Percentiles rank a stretch among this genome's conserved stretches.
Conservation (phyloP, 1,284 basidiomycete species). For the Ganoderma meredithae region DNA sequence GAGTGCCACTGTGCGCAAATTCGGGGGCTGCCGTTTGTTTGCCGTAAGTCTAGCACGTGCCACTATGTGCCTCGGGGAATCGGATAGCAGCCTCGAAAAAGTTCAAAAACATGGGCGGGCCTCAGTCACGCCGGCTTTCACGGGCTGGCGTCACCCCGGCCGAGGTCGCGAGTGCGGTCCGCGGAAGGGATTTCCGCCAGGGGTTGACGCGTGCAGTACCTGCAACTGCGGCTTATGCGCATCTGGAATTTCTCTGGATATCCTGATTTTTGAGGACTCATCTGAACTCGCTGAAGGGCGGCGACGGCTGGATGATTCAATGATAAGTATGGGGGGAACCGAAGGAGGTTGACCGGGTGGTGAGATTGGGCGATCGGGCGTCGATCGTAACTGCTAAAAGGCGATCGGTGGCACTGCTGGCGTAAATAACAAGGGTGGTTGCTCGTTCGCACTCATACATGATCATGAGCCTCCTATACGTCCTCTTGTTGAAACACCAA, state of each 20-base stretch:
- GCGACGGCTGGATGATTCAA: not conserved
- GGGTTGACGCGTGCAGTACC: not conserved
- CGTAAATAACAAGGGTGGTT: not conserved
- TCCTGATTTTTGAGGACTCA: too few relatives aligned
- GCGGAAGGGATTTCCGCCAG: not conserved
- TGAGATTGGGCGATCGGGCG: conserved; percentile 16
- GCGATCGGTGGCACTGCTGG: conserved; percentile 25
- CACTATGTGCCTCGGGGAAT: not conserved
- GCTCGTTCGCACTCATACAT: too few relatives aligned
- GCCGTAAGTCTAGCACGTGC: not conserved
- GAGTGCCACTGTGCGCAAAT: not conserved
- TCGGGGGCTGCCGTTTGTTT: not conserved
- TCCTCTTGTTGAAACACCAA: not conserved
- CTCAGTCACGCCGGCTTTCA: not conserved
- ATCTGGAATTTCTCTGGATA: too few relatives aligned
- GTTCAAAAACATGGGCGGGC: not conserved
- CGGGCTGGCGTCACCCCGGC: not conserved
- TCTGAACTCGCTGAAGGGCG: too few relatives aligned
- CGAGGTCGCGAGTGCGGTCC: not conserved
- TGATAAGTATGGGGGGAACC: too few relatives aligned
- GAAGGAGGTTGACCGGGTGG: too few relatives aligned
- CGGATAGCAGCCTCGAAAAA: not conserved
- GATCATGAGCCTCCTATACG: not conserved
- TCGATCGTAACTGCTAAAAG: conserved; percentile 18
- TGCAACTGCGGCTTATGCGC: not conserved